Conservation (phyloP, 164 flowering plant species). For the Nelumbo lutea region DNA sequence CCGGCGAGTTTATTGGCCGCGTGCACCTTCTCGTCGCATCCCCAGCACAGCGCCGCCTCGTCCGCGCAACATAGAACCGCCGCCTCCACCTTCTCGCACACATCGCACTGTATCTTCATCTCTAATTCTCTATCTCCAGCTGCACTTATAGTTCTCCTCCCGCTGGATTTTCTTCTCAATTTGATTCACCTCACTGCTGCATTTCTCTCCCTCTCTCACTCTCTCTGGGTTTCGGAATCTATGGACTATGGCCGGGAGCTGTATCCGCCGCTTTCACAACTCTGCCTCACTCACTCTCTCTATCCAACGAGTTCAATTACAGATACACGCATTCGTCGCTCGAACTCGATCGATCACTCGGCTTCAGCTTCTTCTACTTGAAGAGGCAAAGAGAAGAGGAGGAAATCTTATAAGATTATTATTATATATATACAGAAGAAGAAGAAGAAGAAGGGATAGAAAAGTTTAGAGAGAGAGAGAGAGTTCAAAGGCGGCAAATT, state of each 20-base stretch:
- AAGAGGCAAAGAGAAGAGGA: neutral
- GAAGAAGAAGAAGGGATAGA: constrained; percentile 5
- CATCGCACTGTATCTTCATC: constrained; percentile 43
- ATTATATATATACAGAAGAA: too few species aligned
- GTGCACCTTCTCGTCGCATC: constrained; percentile 37
- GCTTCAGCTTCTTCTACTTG: neutral
- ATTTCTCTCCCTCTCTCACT: too few species aligned
- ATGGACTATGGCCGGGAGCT: too few species aligned
- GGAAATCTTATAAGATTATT: neutral
- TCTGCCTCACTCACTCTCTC: too few species aligned
- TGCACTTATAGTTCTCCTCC: too few species aligned
- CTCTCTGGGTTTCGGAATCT: too few species aligned
- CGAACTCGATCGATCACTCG: neutral
- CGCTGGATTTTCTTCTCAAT: too few species aligned
- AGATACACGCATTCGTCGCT: too few species aligned
- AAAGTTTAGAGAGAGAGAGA: constrained; percentile 6
- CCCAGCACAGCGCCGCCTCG: constrained; percentile 35
- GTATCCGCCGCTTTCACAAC: too few species aligned
- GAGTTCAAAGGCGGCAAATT: constrained; percentile 7
- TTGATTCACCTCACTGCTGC: too few species aligned
- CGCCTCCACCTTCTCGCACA: constrained; percentile 36
- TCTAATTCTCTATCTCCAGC: neutral
- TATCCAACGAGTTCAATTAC: too few species aligned
- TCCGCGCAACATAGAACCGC: constrained; percentile 40
- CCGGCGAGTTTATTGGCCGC: constrained; percentile 37